Evolutionary conservation across 2,329 filamentous ascomycete species (phyloP), one percentile per base, ranked within the genome.

Genomic region (Fusarium albosuccineum): DNA sequence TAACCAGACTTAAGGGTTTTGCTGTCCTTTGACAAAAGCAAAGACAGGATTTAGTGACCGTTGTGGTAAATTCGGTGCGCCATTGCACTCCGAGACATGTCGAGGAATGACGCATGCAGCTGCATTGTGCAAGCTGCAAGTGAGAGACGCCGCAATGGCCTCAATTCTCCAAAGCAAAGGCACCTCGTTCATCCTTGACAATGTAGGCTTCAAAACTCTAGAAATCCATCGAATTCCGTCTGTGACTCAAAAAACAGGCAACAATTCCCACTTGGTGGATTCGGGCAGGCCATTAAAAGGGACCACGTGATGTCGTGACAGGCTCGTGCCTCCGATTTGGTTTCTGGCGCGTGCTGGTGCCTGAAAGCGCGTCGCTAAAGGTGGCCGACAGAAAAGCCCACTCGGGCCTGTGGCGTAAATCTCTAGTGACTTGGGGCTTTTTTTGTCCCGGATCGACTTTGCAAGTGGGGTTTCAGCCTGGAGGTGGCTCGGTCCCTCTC

Each of bases 261-360:
- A 34, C 64, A 45, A 65, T 54, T 58, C 59, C 66, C 58, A 54
- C 37, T 36, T 17, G 30, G 46, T 11, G 4, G 22, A 2, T 13
- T 51, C 14, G 8, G 7, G 40, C 40, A 26, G 16, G 17, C 10
- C 9, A 7, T 64, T 26, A 44, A 66, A 39, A 58, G 11, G 44
- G 17, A 1, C 60, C 72, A 75, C 72, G 70, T 76, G 75, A 76
- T 50, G 30, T 56, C 72, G 75, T 66, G 73, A 41, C 17, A 54
- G 27, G 52, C 41, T 74, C 72, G 74, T 66, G 70, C 59, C 57
- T 51, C 37, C 49, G 22, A 22, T 17, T 3, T 33, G 10, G 8
- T 16, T 45, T 60, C 30, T 64, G 60, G 62, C 64, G 59, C 60
- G 67, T 51, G 57, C 62, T 74, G 73, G 61, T 75, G 74, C 74